Evolutionary conservation across 352 stramenopile species (phyloP).

Genomic region (Hyaloperonospora brassicae): DNA sequence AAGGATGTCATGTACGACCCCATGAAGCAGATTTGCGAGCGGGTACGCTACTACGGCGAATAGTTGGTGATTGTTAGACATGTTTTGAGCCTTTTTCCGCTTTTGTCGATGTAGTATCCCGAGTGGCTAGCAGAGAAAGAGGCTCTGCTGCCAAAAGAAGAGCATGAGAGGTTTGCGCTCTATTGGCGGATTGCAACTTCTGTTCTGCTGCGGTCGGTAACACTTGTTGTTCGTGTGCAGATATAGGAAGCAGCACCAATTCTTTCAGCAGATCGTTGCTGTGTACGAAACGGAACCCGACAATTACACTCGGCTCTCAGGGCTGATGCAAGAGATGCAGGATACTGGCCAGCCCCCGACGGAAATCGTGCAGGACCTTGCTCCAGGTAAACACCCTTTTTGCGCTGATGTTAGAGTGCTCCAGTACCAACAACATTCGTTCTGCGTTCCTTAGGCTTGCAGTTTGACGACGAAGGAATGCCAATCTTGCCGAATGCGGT

Average conservation of each 20-base stretch:
- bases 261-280: slow-evolving; percentile 95
- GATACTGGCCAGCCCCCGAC: slow-evolving; percentile 91
- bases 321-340: slow-evolving; percentile 96
- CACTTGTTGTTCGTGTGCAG: slow-evolving; percentile 16
- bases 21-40: slow-evolving; percentile 92
- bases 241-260: slow-evolving; percentile 96
- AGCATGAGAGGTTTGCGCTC: slow-evolving; percentile 78
- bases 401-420: background rate
- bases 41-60: slow-evolving; percentile 26
- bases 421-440: background rate
- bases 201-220: slow-evolving; percentile 2
- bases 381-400: slow-evolving; percentile 54
- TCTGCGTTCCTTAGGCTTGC: slow-evolving; percentile 45
- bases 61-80: slow-evolving; percentile 1
- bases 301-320: slow-evolving; percentile 92
- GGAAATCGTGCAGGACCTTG: slow-evolving; percentile 98
- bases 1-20: slow-evolving; percentile 99
- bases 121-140: slow-evolving; percentile 94
- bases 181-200: background rate
- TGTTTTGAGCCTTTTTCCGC: background rate
- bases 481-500: slow-evolving; percentile 94
- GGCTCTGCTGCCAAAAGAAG: slow-evolving; percentile 75
- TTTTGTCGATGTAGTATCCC: slow-evolving; percentile 75
- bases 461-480: slow-evolving; percentile 95
- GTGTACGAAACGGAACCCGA: slow-evolving; percentile 95